Percentiles rank a stretch among this genome's conserved stretches.
Evolutionary conservation across 2,329 filamentous ascomycete genomes (phyloP).

Genomic region (Penicillium sp.): DNA sequence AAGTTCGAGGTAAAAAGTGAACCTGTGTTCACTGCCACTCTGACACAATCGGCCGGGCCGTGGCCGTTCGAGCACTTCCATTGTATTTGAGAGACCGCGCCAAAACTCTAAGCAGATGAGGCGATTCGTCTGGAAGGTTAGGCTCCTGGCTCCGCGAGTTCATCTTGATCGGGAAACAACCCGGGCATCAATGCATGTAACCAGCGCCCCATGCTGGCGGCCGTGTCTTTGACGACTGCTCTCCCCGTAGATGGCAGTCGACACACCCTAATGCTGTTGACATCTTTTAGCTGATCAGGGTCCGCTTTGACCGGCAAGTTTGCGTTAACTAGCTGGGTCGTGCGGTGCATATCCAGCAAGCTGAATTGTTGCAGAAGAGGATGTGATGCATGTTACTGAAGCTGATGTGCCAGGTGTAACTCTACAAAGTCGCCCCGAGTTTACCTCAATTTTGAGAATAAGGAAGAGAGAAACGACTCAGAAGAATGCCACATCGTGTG

Average conservation of each 20-base stretch:
- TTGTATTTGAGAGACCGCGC: constrained; percentile 49
- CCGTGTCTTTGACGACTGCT: constrained; percentile 38
- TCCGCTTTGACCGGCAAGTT: constrained; percentile 15
- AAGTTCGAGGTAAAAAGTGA: background rate
- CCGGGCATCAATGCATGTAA: constrained; percentile 53
- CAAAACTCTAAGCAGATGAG: constrained; percentile 59
- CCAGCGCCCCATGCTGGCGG: constrained; percentile 52
- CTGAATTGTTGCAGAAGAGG: constrained; percentile 24
- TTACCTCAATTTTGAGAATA: constrained; percentile 1
- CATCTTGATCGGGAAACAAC: constrained; percentile 43
- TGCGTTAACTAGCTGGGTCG: constrained; percentile 20
- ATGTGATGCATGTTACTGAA: constrained; percentile 48
- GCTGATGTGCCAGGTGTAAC: constrained; percentile 35
- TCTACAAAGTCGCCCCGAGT: constrained; percentile 39
- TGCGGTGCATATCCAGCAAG: constrained; percentile 8
- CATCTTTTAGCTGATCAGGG: constrained; percentile 14
- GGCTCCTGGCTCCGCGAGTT: constrained; percentile 26
- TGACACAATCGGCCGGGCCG: background rate
- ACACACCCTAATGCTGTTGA: constrained; percentile 20
- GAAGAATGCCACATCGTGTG: too few relatives aligned
- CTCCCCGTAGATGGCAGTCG: constrained; percentile 25
- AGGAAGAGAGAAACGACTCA: too few relatives aligned
- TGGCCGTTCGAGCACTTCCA: constrained; percentile 13
- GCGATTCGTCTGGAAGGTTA: constrained; percentile 55
- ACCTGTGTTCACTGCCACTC: too few relatives aligned